phyloP scores from a whole-genome alignment of 2,329 filamentous ascomycete genomes.

The Colletotrichum spinosum region DNA sequence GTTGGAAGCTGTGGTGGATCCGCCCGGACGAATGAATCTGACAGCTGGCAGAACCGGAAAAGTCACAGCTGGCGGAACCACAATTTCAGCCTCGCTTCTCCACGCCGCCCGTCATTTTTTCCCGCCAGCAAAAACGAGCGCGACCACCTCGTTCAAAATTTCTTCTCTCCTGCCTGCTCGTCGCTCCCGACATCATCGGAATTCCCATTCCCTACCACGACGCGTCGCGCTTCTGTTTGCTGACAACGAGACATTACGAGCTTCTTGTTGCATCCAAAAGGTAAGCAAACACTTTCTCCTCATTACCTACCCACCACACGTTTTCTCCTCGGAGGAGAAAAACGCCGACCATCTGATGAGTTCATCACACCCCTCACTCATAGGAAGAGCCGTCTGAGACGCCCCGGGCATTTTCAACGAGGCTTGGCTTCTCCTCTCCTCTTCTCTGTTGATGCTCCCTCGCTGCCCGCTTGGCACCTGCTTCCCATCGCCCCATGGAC shows the following conservation, averaged over 20 bases:
- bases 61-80: background rate
- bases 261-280: background rate
- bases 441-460: slow-evolving; percentile 35
- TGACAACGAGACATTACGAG: background rate
- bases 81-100: background rate
- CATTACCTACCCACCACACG: background rate
- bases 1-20: slow-evolving; percentile 16
- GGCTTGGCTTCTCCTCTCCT: background rate
- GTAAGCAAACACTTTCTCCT: background rate
- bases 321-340: background rate
- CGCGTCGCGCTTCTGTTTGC: background rate
- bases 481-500: background rate
- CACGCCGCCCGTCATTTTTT: background rate
- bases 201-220: background rate
- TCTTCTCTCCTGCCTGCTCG: background rate
- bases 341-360: slow-evolving; percentile 52
- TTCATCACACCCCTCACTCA: slow-evolving; percentile 51
- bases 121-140: slow-evolving; percentile 10
- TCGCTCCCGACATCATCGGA: no score
- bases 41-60: background rate
- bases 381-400: slow-evolving; percentile 63
- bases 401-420: slow-evolving; percentile 26
- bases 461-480: background rate
- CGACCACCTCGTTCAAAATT: background rate
- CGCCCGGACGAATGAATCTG: background rate